phyloP scores from a whole-genome alignment of 495 filamentous ascomycete species.

The Neurospora sp. region DNA sequence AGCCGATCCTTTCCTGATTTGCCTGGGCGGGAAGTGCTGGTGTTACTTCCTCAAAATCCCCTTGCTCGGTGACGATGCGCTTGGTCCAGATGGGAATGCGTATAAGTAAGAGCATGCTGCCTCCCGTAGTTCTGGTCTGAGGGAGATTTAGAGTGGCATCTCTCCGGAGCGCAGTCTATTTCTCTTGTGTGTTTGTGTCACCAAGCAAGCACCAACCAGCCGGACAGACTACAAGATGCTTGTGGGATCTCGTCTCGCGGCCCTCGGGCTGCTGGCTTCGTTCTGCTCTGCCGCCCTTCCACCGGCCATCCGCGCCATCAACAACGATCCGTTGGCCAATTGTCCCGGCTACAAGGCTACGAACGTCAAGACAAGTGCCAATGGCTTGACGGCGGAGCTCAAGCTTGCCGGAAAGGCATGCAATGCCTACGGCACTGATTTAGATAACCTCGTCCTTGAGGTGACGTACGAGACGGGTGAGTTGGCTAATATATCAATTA shows the following conservation, averaged over 20 bases:
- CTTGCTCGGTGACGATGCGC: not conserved
- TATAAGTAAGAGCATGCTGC: not conserved
- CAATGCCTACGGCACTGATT: slow-evolving; percentile 60
- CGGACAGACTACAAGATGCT: slow-evolving; percentile 5
- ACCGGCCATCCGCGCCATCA: not conserved
- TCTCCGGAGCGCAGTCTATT: not conserved
- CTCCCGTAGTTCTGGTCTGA: not conserved
- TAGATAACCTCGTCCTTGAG: slow-evolving; percentile 53
- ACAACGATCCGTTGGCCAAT: slow-evolving; percentile 17
- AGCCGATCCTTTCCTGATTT: not conserved
- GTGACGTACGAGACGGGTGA: slow-evolving; percentile 70
- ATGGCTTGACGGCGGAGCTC: slow-evolving; percentile 54
- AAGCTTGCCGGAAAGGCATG: slow-evolving; percentile 56
- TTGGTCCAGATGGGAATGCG: not conserved
- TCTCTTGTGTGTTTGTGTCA: not conserved
- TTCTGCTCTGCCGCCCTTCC: slow-evolving; percentile 7
- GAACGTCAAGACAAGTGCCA: slow-evolving; percentile 45
- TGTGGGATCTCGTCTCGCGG: slow-evolving; percentile 5
- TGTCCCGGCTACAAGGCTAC: slow-evolving; percentile 68
- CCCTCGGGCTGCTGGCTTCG: slow-evolving; percentile 11
- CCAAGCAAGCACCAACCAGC: not conserved
- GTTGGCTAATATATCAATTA: slow-evolving; percentile 12
- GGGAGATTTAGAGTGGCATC: not conserved
- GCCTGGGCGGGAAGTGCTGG: not conserved
- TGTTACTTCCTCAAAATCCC: not conserved